Base-by-base conservation (phyloP, 805 yeast species). In the Saturnispora besseyi region DNA sequence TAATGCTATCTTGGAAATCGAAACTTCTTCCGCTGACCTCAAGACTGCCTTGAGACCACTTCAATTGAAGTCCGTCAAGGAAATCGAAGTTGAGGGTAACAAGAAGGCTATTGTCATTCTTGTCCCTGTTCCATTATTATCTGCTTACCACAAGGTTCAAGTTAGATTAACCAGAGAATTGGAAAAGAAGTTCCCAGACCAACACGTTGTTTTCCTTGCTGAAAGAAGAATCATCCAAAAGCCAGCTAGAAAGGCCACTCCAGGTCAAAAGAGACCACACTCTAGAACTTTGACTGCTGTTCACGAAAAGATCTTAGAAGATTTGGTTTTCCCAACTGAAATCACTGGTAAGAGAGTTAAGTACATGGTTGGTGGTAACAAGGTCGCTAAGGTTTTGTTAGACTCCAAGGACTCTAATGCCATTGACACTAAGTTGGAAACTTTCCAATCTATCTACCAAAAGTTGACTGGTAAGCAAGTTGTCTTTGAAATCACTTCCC, bases 151-250 rank as follows among this genome's bases (percentile, higher is more conserved):
- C 87, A 88, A 84, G 79, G 95, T 91, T 69, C 99, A 91, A 82
- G 81, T 81, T 67, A 86, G 90, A 78, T 84, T 91, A 74, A 88
- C 96, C 79, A 91, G 98, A 79, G 99, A 91, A 82, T 86, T 91
- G 74, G 99, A 91, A 81, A 91, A 91, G 95, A 91, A 93, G 81
- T 93, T 91, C 90, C 95, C 97, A 73, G 99, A 91, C 83, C 87
- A 96, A 76, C 97, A 93, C 75, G 96, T 91, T 75, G 91, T 93
- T 67, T 88, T 91, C 88, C 84, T 91, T 72, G 98, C 97, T 72
- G 98, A 91, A 82, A 88, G 99, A 81, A 88, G 96, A 80, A 93
- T 91, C 79, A 82, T 93, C 72, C 96, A 98, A 79, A 91, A 88
- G 83, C 97, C 98, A 74, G 87, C 95, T 69, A 89, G 98, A 80